Percentiles rank a stretch among this genome's conserved stretches.
Evolutionary conservation across 805 yeast species (phyloP).

Genomic region (Candida montana): DNA sequence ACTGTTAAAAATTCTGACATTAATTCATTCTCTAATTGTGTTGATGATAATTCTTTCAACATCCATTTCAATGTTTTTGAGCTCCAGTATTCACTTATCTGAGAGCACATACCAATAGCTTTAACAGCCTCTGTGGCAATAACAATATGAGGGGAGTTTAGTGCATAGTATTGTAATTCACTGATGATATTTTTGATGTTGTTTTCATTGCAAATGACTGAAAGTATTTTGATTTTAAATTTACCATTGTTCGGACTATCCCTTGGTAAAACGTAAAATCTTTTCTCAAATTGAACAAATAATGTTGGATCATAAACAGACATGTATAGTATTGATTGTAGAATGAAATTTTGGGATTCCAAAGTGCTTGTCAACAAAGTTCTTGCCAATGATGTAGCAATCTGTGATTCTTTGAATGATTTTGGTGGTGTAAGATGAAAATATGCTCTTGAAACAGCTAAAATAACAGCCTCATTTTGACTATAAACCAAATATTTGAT

Average conservation of each 20-base stretch:
- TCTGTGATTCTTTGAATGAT: conserved; percentile 40
- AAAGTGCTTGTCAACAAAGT: conserved; percentile 30
- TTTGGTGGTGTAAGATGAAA: conserved; percentile 54
- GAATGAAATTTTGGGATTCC: conserved; percentile 33
- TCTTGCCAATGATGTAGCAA: conserved; percentile 48
- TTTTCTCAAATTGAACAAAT: conserved; percentile 33
- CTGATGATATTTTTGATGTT: conserved; percentile 48
- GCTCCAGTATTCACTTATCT: conserved; percentile 42
- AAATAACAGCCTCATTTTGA: conserved; percentile 52
- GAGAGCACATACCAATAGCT: conserved; percentile 58
- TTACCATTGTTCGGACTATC: conserved; percentile 43
- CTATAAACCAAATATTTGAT: conserved; percentile 43
- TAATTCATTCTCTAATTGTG: conserved; percentile 25
- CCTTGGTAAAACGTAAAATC: conserved; percentile 51
- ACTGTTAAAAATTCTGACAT: conserved; percentile 68
- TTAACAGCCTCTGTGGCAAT: conserved; percentile 47
- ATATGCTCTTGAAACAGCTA: conserved; percentile 55
- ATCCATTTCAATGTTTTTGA: conserved; percentile 60
- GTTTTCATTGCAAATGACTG: conserved; percentile 48
- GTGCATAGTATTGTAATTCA: conserved; percentile 59
- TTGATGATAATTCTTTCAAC: conserved; percentile 38
- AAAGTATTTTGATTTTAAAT: conserved; percentile 56
- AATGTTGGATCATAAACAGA: conserved; percentile 32
- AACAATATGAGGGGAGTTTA: conserved; percentile 21
- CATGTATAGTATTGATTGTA: conserved; percentile 41